Evolutionary conservation across 371 early-diverging fungal genomes (phyloP).

Genomic region (Haplosporangium sp.): DNA sequence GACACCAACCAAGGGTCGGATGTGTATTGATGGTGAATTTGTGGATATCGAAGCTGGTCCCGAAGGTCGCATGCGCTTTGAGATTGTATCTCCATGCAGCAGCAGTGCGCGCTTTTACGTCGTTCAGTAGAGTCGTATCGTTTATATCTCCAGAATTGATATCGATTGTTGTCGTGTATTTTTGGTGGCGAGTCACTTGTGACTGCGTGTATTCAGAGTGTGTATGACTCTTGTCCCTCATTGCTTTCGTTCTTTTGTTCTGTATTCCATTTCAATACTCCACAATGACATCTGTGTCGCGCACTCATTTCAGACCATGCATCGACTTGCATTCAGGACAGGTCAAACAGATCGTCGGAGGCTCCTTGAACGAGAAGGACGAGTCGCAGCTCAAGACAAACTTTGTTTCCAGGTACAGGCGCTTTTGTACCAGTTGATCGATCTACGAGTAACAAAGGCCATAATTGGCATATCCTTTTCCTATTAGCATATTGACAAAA

Average conservation of each 20-base stretch:
- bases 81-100: constrained; percentile 4
- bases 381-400: constrained; percentile 83
- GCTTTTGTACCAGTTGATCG: not conserved
- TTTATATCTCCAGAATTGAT: too few relatives aligned
- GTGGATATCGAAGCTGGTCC: constrained; percentile 27
- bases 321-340: constrained; percentile 96
- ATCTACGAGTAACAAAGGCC: not conserved
- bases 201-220: too few relatives aligned
- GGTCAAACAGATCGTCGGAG: constrained; percentile 98
- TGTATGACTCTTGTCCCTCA: constrained; percentile 1
- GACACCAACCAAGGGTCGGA: constrained; percentile 6
- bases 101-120: not conserved
- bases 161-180: too few relatives aligned
- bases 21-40: constrained; percentile 50
- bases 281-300: constrained; percentile 22
- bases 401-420: constrained; percentile 83
- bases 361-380: constrained; percentile 79
- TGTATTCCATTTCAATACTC: not conserved
- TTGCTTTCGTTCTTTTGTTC: not conserved
- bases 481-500: not conserved
- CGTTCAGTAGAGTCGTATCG: too few relatives aligned
- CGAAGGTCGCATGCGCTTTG: constrained; percentile 25
- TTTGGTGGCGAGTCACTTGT: too few relatives aligned
- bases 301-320: constrained; percentile 91
- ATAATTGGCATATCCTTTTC: not conserved